Conservation (phyloP, 2,329 filamentous ascomycete species). For the Elsinoe arachidis region DNA sequence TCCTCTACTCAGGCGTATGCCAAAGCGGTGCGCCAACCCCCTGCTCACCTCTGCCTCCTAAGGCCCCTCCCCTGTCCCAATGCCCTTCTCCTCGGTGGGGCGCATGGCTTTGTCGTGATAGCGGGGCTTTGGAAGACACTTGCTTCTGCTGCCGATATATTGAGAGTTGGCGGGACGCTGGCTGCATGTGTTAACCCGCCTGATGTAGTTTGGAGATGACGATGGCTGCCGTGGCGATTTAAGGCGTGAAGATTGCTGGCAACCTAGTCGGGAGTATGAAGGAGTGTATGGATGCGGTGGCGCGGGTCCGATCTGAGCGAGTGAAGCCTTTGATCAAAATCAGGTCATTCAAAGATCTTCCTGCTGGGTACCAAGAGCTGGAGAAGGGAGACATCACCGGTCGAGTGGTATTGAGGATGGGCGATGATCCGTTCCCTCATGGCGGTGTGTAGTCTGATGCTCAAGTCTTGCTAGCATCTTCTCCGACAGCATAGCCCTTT, state of each 20-base stretch:
- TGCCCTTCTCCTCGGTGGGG: slow-evolving; percentile 24
- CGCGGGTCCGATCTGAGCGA: slow-evolving; percentile 33
- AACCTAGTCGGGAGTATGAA: slow-evolving; percentile 38
- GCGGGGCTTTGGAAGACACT: slow-evolving; percentile 36
- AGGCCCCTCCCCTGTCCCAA: slow-evolving; percentile 19
- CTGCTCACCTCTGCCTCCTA: background rate
- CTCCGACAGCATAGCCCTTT: slow-evolving; percentile 74
- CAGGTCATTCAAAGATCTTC: slow-evolving; percentile 35
- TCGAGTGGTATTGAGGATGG: slow-evolving; percentile 35
- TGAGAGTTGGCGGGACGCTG: slow-evolving; percentile 36
- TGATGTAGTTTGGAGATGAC: slow-evolving; percentile 32
- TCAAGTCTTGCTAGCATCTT: slow-evolving; percentile 28
- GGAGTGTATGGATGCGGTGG: slow-evolving; percentile 40
- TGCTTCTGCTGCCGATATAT: slow-evolving; percentile 35
- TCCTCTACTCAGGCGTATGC: slow-evolving; percentile 39
- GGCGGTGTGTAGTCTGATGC: slow-evolving; percentile 11
- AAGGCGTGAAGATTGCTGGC: slow-evolving; percentile 35
- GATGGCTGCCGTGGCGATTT: slow-evolving; percentile 39
- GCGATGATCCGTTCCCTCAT: slow-evolving; percentile 20
- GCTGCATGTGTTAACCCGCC: slow-evolving; percentile 39
- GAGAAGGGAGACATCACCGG: slow-evolving; percentile 38
- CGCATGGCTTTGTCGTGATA: slow-evolving; percentile 36
- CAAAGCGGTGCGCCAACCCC: slow-evolving; percentile 31
- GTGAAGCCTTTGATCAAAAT: slow-evolving; percentile 36
- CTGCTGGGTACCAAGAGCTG: slow-evolving; percentile 36